phyloP scores from a whole-genome alignment of 805 yeast genomes.

The Ogataea zsoltii region DNA sequence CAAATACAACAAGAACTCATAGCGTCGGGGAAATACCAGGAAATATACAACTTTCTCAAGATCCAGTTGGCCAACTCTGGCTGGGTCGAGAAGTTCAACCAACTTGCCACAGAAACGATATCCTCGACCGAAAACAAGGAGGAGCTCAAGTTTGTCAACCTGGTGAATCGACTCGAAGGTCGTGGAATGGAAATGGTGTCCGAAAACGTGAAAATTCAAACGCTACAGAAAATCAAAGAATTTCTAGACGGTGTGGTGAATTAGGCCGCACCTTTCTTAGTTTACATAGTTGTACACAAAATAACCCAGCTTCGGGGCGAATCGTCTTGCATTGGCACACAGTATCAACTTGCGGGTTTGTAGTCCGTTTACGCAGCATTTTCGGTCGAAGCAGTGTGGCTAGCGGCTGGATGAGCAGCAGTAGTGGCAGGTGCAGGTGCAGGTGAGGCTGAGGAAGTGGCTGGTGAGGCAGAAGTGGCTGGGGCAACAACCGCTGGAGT shows the following conservation, averaged over 20 bases:
- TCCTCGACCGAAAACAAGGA: constrained; percentile 22
- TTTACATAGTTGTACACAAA: constrained; percentile 4
- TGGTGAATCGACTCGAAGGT: constrained; percentile 57
- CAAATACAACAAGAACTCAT: constrained; percentile 72
- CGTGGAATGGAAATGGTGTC: constrained; percentile 73
- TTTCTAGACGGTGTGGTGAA: constrained; percentile 56
- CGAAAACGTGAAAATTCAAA: constrained; percentile 57
- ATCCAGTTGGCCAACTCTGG: constrained; percentile 73
- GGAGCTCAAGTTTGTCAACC: constrained; percentile 48
- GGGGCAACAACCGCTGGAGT: neutral
- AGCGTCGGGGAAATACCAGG: constrained; percentile 78
- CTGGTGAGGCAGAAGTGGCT: neutral
- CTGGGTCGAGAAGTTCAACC: constrained; percentile 78
- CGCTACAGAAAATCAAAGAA: constrained; percentile 55
- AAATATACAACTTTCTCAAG: constrained; percentile 63
- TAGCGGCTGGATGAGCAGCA: neutral
- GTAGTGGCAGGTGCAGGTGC: neutral
- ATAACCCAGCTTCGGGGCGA: too few relatives aligned
- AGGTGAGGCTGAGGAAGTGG: neutral
- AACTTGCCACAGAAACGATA: constrained; percentile 52
- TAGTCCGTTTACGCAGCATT: too few relatives aligned
- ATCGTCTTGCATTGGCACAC: too few relatives aligned
- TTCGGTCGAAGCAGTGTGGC: too few relatives aligned
- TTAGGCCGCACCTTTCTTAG: constrained; percentile 8
- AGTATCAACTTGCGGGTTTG: too few relatives aligned